These are phyloP conservation scores for Blastobotrys capitulatus DNA, from an alignment of 1,139 yeast species.

Conservation along the genomic window DNA sequence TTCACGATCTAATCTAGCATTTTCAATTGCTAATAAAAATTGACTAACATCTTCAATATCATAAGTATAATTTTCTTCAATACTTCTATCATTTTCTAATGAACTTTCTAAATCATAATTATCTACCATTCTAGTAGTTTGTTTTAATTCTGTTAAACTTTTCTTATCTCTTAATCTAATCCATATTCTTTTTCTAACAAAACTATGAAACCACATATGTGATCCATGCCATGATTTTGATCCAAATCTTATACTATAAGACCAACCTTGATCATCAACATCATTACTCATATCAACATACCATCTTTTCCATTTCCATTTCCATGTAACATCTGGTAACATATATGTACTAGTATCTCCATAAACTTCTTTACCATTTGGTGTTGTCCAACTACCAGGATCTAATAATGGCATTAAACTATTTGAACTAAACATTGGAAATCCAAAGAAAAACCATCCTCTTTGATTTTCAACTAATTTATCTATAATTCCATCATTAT, in stretches of 20 bases:
- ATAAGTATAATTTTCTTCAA: too few relatives aligned
- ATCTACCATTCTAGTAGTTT: not conserved
- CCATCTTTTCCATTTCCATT: conserved; percentile 71
- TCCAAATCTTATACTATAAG: conserved; percentile 44
- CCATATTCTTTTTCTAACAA: conserved; percentile 40
- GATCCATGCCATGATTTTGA: conserved; percentile 37
- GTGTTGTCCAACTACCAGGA: conserved; percentile 43
- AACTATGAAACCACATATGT: conserved; percentile 37
- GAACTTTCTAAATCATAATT: not conserved
- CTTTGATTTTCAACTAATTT: conserved; percentile 59
- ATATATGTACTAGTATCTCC: conserved; percentile 44
- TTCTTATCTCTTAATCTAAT: conserved; percentile 31
- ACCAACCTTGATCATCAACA: conserved; percentile 77
- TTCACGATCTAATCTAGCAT: conserved; percentile 10
- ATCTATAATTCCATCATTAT: conserved; percentile 19
- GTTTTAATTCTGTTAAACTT: not conserved
- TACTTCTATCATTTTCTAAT: not conserved
- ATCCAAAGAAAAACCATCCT: conserved; percentile 61
- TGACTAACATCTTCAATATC: conserved; percentile 4
- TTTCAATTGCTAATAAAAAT: conserved; percentile 1
- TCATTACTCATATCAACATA: conserved; percentile 65
- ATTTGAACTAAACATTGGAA: conserved; percentile 52
- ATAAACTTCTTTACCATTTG: conserved; percentile 30
- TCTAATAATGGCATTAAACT: conserved; percentile 53
- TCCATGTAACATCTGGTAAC: conserved; percentile 63